Percentiles rank a stretch among this genome's conserved stretches.
phyloP scores from a whole-genome alignment of 306 rosid genomes.

The Cucurbita maxima region DNA sequence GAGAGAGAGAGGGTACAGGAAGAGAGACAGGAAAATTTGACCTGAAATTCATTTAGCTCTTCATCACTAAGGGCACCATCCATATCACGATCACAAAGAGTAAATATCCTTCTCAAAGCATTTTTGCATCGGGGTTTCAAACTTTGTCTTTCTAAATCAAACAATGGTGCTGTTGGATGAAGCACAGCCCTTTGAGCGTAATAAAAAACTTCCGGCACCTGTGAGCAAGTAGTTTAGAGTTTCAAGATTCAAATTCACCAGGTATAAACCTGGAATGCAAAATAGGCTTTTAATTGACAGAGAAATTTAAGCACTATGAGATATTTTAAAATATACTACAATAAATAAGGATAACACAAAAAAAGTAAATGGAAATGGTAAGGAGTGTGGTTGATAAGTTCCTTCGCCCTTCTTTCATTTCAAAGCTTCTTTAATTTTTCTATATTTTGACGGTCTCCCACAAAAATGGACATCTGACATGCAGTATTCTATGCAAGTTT shows the following conservation, averaged over 20 bases:
- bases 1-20: too few species aligned
- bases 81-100: conserved; percentile 74
- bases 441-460: not conserved
- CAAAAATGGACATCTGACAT: not conserved
- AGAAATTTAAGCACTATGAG: not conserved
- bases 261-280: not conserved
- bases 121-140: conserved; percentile 57
- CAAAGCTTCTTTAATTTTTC: not conserved
- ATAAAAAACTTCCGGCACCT: conserved; percentile 90
- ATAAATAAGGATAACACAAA: not conserved
- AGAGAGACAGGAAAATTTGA: conserved; percentile 18
- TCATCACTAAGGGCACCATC: conserved; percentile 76
- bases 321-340: not conserved
- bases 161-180: conserved; percentile 75
- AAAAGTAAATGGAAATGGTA: not conserved
- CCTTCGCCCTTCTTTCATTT: not conserved
- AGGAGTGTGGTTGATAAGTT: not conserved
- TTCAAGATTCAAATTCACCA: conserved; percentile 5
- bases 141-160: conserved; percentile 48
- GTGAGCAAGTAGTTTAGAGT: conserved; percentile 14
- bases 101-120: conserved; percentile 81
- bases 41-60: conserved; percentile 93
- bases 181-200: conserved; percentile 84
- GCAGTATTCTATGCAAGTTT: not conserved
- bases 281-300: not conserved